Percentiles rank a stretch among this genome's conserved stretches.
Conservation (phyloP, 2,329 filamentous ascomycete species). For the Scolecobasidium constrictum region DNA sequence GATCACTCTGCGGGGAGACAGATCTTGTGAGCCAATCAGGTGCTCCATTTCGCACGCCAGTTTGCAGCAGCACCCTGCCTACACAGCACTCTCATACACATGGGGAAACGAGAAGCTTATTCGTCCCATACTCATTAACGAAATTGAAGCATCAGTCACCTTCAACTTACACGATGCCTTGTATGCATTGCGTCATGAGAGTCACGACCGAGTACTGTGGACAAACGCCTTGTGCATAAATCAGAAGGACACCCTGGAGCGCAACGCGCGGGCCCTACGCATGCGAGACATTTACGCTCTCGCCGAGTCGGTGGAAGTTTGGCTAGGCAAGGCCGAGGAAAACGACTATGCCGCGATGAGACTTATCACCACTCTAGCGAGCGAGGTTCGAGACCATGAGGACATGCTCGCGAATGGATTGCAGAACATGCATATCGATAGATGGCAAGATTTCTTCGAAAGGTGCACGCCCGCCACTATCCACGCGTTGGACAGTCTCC, state of each 20-base stretch:
- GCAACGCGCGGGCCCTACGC: background rate
- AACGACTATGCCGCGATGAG: background rate
- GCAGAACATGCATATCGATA: no score
- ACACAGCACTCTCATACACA: background rate
- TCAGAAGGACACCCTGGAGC: background rate
- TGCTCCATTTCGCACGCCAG: no score
- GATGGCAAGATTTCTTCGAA: no score
- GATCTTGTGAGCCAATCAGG: no score
- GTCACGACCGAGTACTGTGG: background rate
- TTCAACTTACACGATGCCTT: background rate
- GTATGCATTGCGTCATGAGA: background rate
- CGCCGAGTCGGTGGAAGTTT: background rate
- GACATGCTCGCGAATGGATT: no score
- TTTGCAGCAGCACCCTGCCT: no score
- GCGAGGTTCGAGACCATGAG: no score
- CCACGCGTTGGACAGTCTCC: no score
- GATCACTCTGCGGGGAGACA: no score
- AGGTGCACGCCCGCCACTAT: no score
- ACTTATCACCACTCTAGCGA: no score
- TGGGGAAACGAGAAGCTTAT: background rate
- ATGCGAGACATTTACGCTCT: background rate
- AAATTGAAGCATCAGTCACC: background rate
- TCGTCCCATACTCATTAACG: background rate
- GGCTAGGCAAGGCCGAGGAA: background rate
- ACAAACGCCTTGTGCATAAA: background rate